phyloP scores from a whole-genome alignment of 1,139 yeast species.

The Pichia sp. region DNA sequence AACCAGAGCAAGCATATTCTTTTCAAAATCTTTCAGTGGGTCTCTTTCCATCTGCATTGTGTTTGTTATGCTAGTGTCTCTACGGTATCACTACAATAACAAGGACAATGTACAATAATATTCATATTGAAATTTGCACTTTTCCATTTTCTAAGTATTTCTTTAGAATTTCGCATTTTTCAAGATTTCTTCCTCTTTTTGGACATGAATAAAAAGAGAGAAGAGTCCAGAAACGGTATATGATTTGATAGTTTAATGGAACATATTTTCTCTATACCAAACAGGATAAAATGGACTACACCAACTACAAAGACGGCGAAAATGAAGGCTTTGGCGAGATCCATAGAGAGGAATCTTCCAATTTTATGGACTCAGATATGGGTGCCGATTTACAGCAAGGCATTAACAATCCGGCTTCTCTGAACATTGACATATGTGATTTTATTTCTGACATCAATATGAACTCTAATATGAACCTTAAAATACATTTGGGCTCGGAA shows the following conservation, averaged over 20 bases:
- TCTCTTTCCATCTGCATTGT: not conserved
- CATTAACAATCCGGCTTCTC: not conserved
- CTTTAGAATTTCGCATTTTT: too few relatives aligned
- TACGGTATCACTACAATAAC: too few relatives aligned
- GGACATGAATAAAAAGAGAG: too few relatives aligned
- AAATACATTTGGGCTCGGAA: not conserved
- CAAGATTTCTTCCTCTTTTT: too few relatives aligned
- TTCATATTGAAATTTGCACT: too few relatives aligned
- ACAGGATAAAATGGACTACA: too few relatives aligned
- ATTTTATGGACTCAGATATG: not conserved
- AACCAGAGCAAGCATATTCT: slow-evolving; percentile 3
- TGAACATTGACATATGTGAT: not conserved
- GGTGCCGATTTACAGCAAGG: not conserved
- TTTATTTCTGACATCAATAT: not conserved
- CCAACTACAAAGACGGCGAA: not conserved
- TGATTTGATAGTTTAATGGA: too few relatives aligned
- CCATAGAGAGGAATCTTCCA: not conserved
- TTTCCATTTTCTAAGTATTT: too few relatives aligned
- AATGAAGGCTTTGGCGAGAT: not conserved
- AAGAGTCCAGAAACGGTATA: too few relatives aligned
- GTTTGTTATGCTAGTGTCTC: too few relatives aligned
- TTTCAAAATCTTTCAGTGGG: slow-evolving; percentile 5
- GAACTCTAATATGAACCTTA: not conserved
- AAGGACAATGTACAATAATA: too few relatives aligned
- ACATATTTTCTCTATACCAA: too few relatives aligned